Evolutionary conservation across 768 basidiomycete genomes (phyloP), one percentile per base, ranked within the genome.

Genomic region (Auriscalpium orientale): DNA sequence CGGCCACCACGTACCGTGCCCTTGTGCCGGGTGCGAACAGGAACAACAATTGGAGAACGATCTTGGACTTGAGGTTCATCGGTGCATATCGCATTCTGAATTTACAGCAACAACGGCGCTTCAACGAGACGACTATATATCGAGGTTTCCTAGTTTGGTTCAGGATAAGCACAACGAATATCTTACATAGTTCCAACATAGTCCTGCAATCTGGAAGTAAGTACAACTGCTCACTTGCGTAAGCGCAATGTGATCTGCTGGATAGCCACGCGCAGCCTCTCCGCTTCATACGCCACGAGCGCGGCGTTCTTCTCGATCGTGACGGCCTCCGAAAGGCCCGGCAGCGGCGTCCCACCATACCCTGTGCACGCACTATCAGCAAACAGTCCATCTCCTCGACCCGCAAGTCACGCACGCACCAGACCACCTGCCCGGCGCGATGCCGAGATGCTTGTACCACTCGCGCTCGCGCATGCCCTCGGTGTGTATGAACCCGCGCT

Each of bases 341-440:
- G 92, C 58, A 94, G 75, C 0, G 90, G 90, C 1, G 91, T 92
- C 2, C 90, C 88, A 6, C 90, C 90, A 63, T 91, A 90, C 6
- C 88, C 87, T 89, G 63, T 34, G 18, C 35, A 55, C 10, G 8
- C 9, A 15, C 40, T 21, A 10, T 20, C 16, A 4, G 11, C 22
- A 37, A 22, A 38, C 12, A 22, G 13, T 33, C 36, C 28, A 22
- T 8, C 18, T 18, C 38, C 50, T 20, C 15, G 22, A 33, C 28
- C 28, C 1, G 28, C 28, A 28, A 28, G 28, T 28, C 28, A 20
- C 53, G 36, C 20, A 69, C 78, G 62, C 61, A 88, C 87, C 86
- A 45, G 86, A 81, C 83, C 86, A 86, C 68, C 89, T 85, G 40
- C 91, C 92, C 34, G 93, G 92, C 2, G 92, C 90, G 44, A 92